phyloP scores from a whole-genome alignment of 805 yeast species.

The Myxozyma melibiosi region DNA sequence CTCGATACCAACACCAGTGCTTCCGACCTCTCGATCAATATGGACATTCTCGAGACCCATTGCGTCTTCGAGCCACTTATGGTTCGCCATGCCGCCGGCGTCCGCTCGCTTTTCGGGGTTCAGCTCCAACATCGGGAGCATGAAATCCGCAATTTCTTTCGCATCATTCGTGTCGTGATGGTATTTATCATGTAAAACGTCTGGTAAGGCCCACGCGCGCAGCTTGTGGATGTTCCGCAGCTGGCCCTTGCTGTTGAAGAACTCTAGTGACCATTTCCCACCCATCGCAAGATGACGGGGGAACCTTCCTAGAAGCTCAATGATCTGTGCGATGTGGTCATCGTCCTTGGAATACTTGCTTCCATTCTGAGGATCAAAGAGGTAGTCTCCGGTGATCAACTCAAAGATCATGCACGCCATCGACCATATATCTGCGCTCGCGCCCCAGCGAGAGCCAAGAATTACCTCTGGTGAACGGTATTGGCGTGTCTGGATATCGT shows the following conservation, averaged over 20 bases:
- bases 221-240: slow-evolving; percentile 76
- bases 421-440: slow-evolving; percentile 95
- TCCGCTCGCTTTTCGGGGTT: slow-evolving; percentile 86
- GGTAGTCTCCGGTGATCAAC: slow-evolving; percentile 87
- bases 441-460: slow-evolving; percentile 87
- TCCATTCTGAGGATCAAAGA: slow-evolving; percentile 78
- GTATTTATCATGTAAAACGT: slow-evolving; percentile 84
- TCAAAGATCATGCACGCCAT: slow-evolving; percentile 89
- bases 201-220: slow-evolving; percentile 85
- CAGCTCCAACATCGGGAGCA: slow-evolving; percentile 77
- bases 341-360: slow-evolving; percentile 79
- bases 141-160: slow-evolving; percentile 69
- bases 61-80: slow-evolving; percentile 79
- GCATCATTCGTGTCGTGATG: slow-evolving; percentile 71
- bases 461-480: slow-evolving; percentile 89
- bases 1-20: slow-evolving; percentile 81
- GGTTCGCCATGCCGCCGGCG: slow-evolving; percentile 93
- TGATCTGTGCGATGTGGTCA: slow-evolving; percentile 94
- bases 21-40: slow-evolving; percentile 74
- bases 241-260: slow-evolving; percentile 67
- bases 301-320: slow-evolving; percentile 74
- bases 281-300: slow-evolving; percentile 62
- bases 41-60: slow-evolving; percentile 69
- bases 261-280: slow-evolving; percentile 62
- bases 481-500: slow-evolving; percentile 89